Base-by-base conservation (phyloP, 1,284 basidiomycete genomes). In the Boletus subluridellus region DNA sequence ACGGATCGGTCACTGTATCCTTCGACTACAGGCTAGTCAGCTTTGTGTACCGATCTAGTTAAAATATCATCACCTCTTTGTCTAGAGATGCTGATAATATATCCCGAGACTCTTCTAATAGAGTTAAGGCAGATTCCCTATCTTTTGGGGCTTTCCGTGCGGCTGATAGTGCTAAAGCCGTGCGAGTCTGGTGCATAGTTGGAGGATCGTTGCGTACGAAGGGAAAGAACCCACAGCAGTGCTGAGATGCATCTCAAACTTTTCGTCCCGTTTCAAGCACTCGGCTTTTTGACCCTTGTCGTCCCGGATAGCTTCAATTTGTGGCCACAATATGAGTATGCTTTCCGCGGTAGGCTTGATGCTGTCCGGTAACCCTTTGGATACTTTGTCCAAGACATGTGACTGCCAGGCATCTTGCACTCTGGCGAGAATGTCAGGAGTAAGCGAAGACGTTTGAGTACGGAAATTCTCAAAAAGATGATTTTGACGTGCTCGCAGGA, bases 211-310 rank as follows among this genome's bases (percentile, higher is more conserved):
- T 62, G 56, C 60, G 26, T 45, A 50, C 11, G 28, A n/a, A 37
- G 14, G 9, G 17, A 46, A 26, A 49, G 32, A 54, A 77, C 86
- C 69, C 67, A 89, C 89, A 66, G 94, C 82, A 61, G 88, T 82
- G 34, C 84, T 78, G 65, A 93, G 82, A 75, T 94, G 81, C 90
- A 97, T 90, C 49, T 88, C 85, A 69, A 95, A 95, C 74, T 95
- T 96, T 75, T 96, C 94, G 64, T 95, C 90, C 65, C 85, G 82
- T 67, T 82, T 84, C 66, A 89, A 70, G 65, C 86, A 86, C 59
- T 87, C 85, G 53, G 81, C 79, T 63, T 84, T 89, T 86, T 88
- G 93, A 60, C 83, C 78, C 54, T 75, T 77, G 71, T 84, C 78
- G 65, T 77, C 73, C 66, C 81, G 73, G 44, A 72, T 47, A 38